Evolutionary conservation across 1,139 yeast species (phyloP).

Genomic region (Geotrichum fermentans): DNA sequence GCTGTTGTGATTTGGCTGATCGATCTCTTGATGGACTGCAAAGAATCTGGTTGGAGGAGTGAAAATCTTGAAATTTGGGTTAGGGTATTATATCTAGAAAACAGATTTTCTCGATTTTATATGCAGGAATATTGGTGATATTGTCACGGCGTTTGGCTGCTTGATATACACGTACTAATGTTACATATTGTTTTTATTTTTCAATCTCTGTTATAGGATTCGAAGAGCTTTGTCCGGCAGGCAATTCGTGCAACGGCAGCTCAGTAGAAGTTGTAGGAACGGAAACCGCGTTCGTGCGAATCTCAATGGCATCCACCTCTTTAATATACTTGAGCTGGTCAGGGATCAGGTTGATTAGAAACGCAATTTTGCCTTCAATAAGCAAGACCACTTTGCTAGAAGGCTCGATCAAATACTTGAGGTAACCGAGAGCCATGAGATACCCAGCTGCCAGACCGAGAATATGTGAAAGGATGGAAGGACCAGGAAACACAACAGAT

Average conservation of each 20-base stretch:
- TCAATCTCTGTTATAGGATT: too few species aligned
- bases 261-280: constrained; percentile 1
- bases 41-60: background rate
- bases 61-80: background rate
- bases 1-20: background rate
- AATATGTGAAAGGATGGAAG: constrained; percentile 72
- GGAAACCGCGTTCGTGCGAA: constrained; percentile 31
- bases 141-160: too few species aligned
- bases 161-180: too few species aligned
- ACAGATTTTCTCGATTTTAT: background rate
- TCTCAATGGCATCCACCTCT: constrained; percentile 52
- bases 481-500: constrained; percentile 49
- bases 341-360: constrained; percentile 52
- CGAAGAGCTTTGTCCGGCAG: too few species aligned
- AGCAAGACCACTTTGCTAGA: constrained; percentile 62
- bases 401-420: constrained; percentile 53
- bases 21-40: background rate
- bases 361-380: constrained; percentile 55
- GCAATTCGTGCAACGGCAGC: constrained; percentile 7
- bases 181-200: too few species aligned
- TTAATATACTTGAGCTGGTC: constrained; percentile 49
- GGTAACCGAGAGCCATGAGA: constrained; percentile 51
- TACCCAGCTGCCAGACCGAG: constrained; percentile 53
- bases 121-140: background rate
- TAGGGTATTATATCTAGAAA: background rate